These are phyloP conservation scores for Mycena chlorophos DNA, from an alignment of 768 basidiomycete species.

Conservation along the genomic window DNA sequence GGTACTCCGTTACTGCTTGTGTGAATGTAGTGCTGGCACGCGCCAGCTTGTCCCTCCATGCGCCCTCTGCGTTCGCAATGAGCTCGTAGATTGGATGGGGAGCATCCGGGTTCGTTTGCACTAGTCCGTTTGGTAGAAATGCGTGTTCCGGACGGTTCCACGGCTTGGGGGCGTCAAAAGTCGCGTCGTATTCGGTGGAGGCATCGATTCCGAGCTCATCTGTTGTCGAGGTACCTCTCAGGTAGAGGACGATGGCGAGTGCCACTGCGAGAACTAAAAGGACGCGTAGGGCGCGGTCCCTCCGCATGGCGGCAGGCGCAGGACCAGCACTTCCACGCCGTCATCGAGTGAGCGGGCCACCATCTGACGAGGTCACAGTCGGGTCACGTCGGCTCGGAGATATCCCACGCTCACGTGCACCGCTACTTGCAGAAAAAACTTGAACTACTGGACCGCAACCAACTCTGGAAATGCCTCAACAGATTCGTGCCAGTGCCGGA, in stretches of 20 bases:
- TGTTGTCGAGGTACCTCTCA: not conserved
- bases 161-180: no score
- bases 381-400: no score
- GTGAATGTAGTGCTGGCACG: slow-evolving; percentile 74
- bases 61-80: slow-evolving; percentile 33
- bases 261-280: not conserved
- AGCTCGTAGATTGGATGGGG: slow-evolving; percentile 67
- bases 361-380: no score
- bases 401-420: no score
- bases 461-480: no score
- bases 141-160: not conserved
- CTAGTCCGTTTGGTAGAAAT: slow-evolving; percentile 14
- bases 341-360: no score
- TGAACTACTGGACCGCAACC: no score
- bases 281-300: not conserved
- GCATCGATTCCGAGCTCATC: not conserved
- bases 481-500: no score
- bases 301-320: no score
- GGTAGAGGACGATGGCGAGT: not conserved
- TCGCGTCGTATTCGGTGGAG: not conserved
- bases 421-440: no score
- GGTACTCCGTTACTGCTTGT: slow-evolving; percentile 78
- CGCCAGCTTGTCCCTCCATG: slow-evolving; percentile 42
- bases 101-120: slow-evolving; percentile 13
- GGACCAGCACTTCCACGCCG: no score